Base-by-base conservation (phyloP, 1,139 yeast species). In the Debaryomyces subglobosus region DNA sequence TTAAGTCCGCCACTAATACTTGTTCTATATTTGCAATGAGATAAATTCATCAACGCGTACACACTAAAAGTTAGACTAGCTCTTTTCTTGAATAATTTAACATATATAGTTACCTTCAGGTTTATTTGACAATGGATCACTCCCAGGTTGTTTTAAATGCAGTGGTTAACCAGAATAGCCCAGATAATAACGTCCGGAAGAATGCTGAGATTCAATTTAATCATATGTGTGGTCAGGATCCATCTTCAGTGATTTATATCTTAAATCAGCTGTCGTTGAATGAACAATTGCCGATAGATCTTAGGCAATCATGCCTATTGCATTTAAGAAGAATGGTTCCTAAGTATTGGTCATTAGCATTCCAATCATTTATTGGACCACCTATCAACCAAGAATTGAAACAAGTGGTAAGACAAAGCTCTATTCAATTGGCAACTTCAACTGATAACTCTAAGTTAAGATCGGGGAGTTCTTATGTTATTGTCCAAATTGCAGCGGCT, bases 291-390 rank as follows among this genome's bases (percentile, higher is more conserved):
- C 64, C 74, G 1, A 48, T 63, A 1, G 73, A 67, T 49, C 43
- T 73, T 0, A 73, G 85, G 53, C 97, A 90, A 63, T 75, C 91
- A 32, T 81, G 92, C 5, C 64, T 92, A 38, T 68, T 90, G 33
- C 85, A 89, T 53, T 65, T 90, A 53, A 85, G 89, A 60, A 72
- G 87, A 49, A 65, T 86, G 21, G 86, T 90, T 1, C 87, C 92
- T 0, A 73, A 78, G 55, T 84, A 79, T 58, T 92, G 99, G 99
- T 84, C 94, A 23, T 80, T 92, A 23, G 96, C 89, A 0, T 91
- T 91, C 63, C 85, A 82, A 44, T 84, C 90, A 12, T 92, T 83
- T 61, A 64, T 74, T 13, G 96, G 96, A 0, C 86, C 85, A 0
- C 84, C 89, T 0, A 66, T 90, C 8, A 64, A 71, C 13, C 82